Percentiles rank a stretch among this genome's conserved stretches.
These are phyloP conservation scores for Grammothele lineata DNA, from an alignment of 768 basidiomycete genomes.

Conservation along the genomic window DNA sequence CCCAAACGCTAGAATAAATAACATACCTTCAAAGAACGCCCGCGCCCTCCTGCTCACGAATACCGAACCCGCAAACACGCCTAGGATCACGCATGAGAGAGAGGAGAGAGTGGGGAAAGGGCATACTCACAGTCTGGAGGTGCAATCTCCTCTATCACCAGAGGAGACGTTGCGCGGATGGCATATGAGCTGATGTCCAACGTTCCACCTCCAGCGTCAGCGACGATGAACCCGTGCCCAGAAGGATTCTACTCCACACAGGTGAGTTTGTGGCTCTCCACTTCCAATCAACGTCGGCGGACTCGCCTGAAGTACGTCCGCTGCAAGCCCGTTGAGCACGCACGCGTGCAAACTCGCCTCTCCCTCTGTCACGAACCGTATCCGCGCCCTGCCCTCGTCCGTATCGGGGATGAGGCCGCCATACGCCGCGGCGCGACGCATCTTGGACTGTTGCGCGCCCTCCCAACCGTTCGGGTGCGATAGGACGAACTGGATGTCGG, in stretches of 20 bases:
- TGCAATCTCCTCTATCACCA: slow-evolving; percentile 79
- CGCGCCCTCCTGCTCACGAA: slow-evolving; percentile 76
- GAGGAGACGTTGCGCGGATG: slow-evolving; percentile 61
- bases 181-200: slow-evolving; percentile 80
- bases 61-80: slow-evolving; percentile 78
- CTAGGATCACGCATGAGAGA: slow-evolving; percentile 29
- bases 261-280: too few relatives aligned
- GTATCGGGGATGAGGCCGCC: slow-evolving; percentile 74
- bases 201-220: slow-evolving; percentile 79
- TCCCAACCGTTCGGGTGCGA: slow-evolving; percentile 86
- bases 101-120: background rate
- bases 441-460: slow-evolving; percentile 70
- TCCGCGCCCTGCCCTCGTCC: slow-evolving; percentile 65
- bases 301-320: slow-evolving; percentile 62
- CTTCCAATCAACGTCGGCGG: background rate
- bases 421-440: slow-evolving; percentile 69
- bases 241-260: slow-evolving; percentile 53
- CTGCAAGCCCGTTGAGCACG: slow-evolving; percentile 71
- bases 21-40: slow-evolving; percentile 64
- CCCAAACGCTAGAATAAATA: background rate
- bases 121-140: slow-evolving; percentile 67
- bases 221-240: slow-evolving; percentile 73
- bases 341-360: slow-evolving; percentile 83
- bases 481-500: slow-evolving; percentile 67
- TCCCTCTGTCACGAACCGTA: slow-evolving; percentile 79